Conservation (phyloP, 2,329 filamentous ascomycete genomes). For the Mariannaea sp. region DNA sequence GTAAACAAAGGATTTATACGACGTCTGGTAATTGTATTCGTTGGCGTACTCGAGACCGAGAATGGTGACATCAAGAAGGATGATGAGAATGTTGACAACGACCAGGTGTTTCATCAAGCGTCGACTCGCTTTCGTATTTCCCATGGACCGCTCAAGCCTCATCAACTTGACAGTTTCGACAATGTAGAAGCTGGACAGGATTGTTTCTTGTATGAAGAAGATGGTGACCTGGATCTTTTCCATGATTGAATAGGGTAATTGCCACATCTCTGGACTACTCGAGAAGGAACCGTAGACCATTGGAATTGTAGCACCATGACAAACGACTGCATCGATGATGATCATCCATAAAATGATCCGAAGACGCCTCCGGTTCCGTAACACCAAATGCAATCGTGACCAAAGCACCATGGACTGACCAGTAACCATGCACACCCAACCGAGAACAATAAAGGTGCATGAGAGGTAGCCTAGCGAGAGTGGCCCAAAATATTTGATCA, state of each 20-base stretch:
- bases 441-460: slow-evolving; percentile 38
- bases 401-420: slow-evolving; percentile 66
- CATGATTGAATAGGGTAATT: slow-evolving; percentile 47
- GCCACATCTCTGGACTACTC: slow-evolving; percentile 26
- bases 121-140: slow-evolving; percentile 19
- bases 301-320: slow-evolving; percentile 59
- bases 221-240: slow-evolving; percentile 60
- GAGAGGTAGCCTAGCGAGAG: slow-evolving; percentile 20
- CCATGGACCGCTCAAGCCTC: slow-evolving; percentile 41
- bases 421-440: slow-evolving; percentile 57
- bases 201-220: slow-evolving; percentile 60
- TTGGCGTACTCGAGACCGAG: slow-evolving; percentile 48
- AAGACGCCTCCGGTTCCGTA: slow-evolving; percentile 55
- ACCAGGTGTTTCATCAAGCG: slow-evolving; percentile 44
- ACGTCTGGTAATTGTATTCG: slow-evolving; percentile 33
- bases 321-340: slow-evolving; percentile 54
- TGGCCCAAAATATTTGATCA: slow-evolving; percentile 45
- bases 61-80: slow-evolving; percentile 45
- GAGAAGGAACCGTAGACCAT: slow-evolving; percentile 58
- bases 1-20: slow-evolving; percentile 37
- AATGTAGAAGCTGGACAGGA: slow-evolving; percentile 59
- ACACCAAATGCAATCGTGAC: slow-evolving; percentile 64
- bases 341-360: slow-evolving; percentile 61
- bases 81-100: slow-evolving; percentile 49
- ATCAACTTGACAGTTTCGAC: slow-evolving; percentile 55